Evolutionary conservation across 176 grass and related monocot genomes (phyloP).

Genomic region (Ensete ventricosum): DNA sequence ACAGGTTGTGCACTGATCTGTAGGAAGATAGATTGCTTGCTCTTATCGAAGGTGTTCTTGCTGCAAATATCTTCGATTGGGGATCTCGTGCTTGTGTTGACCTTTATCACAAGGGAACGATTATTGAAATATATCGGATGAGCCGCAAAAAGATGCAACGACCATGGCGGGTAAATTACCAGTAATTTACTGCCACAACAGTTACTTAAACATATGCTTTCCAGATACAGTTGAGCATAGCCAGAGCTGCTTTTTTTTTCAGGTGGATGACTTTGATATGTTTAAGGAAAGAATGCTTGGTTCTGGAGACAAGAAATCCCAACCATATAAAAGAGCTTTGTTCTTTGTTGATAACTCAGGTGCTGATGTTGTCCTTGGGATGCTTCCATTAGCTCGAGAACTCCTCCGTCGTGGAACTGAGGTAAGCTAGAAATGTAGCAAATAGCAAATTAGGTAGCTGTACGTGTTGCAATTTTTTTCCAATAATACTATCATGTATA

Average conservation of each 20-base stretch:
- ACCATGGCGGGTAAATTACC: constrained; percentile 75
- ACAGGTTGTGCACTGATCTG: neutral
- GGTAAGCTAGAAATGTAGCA: constrained; percentile 32
- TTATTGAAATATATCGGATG: constrained; percentile 99
- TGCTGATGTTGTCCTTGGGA: constrained; percentile 94
- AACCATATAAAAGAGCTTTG: constrained; percentile 90
- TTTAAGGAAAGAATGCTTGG: constrained; percentile 88
- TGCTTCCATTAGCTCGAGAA: constrained; percentile 94
- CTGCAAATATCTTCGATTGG: constrained; percentile 99
- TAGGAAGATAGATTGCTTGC: constrained; percentile 85
- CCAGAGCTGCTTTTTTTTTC: constrained; percentile 22
- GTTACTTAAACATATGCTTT: neutral
- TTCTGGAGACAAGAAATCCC: constrained; percentile 39
- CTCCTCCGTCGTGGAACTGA: constrained; percentile 73
- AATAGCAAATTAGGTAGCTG: neutral
- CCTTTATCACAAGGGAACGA: constrained; percentile 97
- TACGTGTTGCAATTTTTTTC: too few relatives aligned
- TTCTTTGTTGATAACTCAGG: constrained; percentile 96
- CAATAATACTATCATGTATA: too few relatives aligned
- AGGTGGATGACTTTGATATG: constrained; percentile 94
- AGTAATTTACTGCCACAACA: too few relatives aligned
- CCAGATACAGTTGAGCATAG: neutral
- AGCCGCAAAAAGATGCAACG: constrained; percentile 99
- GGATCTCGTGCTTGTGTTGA: constrained; percentile 97
- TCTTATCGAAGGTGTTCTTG: constrained; percentile 90